These are phyloP conservation scores for Alopecurus myosuroides DNA, from an alignment of 176 grass and related monocot species.

Conservation along the genomic window DNA sequence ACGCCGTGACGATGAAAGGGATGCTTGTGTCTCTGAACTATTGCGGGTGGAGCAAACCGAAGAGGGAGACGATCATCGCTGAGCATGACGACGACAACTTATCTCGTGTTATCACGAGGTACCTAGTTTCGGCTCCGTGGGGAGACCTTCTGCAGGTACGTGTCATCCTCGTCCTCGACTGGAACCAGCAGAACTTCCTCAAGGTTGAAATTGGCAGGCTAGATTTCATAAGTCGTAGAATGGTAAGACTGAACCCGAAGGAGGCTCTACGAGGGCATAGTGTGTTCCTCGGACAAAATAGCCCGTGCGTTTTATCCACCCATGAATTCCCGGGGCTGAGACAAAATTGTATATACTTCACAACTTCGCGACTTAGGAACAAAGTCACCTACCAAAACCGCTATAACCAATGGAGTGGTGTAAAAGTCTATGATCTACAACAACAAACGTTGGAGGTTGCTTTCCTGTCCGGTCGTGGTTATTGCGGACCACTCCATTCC, in stretches of 20 bases:
- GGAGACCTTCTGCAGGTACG: not conserved
- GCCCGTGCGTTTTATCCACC: not conserved
- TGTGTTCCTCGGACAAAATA: not conserved
- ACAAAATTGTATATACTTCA: not conserved
- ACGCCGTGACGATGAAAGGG: too few relatives aligned
- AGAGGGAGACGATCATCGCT: too few relatives aligned
- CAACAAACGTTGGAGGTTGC: not conserved
- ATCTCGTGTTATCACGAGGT: not conserved
- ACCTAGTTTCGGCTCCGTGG: too few relatives aligned
- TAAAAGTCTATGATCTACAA: not conserved
- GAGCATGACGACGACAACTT: too few relatives aligned
- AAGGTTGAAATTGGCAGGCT: not conserved
- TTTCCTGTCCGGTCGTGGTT: not conserved
- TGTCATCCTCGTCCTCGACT: not conserved
- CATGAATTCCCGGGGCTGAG: not conserved
- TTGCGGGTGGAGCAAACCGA: too few relatives aligned
- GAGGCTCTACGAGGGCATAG: not conserved
- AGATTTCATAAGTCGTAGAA: not conserved
- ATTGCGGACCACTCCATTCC: not conserved
- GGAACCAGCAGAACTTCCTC: not conserved
- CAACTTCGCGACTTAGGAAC: not conserved
- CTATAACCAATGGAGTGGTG: not conserved
- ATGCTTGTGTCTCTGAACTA: too few relatives aligned
- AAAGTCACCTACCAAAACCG: rapidly evolving
- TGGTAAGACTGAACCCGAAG: not conserved